phyloP scores from a whole-genome alignment of 306 rosid species.

The Ziziphus jujuba region DNA sequence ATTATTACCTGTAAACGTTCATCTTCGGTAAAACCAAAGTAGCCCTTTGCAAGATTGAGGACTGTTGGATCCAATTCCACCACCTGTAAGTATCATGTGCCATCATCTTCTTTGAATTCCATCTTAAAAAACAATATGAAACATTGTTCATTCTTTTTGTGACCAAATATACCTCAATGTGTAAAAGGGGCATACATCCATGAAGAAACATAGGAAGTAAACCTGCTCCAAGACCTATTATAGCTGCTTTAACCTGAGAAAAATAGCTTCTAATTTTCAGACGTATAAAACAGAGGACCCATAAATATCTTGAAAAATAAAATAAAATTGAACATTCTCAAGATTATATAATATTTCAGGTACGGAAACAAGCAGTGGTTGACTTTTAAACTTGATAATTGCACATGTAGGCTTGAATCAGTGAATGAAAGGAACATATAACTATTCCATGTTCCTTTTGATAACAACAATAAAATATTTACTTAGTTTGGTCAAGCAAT shows the following conservation, averaged over 20 bases:
- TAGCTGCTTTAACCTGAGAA: conserved; percentile 75
- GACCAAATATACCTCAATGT: conserved; percentile 61
- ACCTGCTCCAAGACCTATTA: conserved; percentile 97
- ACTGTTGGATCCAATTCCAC: conserved; percentile 84
- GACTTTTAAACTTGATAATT: neutral
- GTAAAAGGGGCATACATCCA: conserved; percentile 65
- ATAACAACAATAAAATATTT: too few species aligned
- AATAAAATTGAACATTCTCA: neutral
- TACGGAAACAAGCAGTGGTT: neutral
- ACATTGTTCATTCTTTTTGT: neutral
- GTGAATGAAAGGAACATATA: neutral
- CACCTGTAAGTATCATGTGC: conserved; percentile 40
- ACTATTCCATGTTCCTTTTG: too few species aligned
- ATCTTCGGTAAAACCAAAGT: conserved; percentile 74
- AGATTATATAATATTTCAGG: neutral
- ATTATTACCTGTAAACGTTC: conserved; percentile 60
- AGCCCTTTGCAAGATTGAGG: conserved; percentile 64
- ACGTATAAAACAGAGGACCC: conserved; percentile 10
- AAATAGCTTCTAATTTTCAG: conserved; percentile 27
- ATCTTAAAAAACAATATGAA: neutral
- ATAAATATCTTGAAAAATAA: neutral
- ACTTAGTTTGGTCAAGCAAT: too few species aligned
- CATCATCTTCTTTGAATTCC: neutral
- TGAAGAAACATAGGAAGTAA: conserved; percentile 94
- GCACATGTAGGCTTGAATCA: neutral